phyloP scores from a whole-genome alignment of 768 basidiomycete species.

The Suillus spraguei region DNA sequence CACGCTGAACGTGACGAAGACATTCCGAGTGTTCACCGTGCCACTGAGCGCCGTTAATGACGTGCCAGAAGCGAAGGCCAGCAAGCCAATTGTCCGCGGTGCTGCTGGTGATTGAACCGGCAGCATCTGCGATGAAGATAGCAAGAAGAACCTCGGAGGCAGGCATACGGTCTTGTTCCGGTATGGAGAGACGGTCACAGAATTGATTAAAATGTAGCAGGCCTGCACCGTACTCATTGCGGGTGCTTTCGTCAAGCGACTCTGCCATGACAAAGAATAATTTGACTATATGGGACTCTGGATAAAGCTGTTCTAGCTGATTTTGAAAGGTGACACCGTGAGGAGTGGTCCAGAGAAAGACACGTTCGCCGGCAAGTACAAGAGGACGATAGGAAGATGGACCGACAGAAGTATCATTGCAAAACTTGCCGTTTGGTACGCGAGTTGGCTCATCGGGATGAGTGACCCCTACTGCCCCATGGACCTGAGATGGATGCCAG shows the following conservation, averaged over 20 bases:
- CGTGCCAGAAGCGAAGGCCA: slow-evolving; percentile 40
- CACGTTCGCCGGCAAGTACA: slow-evolving; percentile 20
- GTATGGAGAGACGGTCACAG: slow-evolving; percentile 36
- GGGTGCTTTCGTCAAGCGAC: slow-evolving; percentile 22
- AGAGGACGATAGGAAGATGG: slow-evolving; percentile 10
- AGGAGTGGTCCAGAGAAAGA: slow-evolving; percentile 22
- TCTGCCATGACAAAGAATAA: slow-evolving; percentile 13
- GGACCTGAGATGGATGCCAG: neutral
- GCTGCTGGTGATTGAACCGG: slow-evolving; percentile 19
- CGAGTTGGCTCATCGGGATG: neutral
- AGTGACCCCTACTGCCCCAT: neutral
- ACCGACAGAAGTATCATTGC: neutral
- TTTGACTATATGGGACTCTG: slow-evolving; percentile 3
- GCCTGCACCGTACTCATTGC: slow-evolving; percentile 33
- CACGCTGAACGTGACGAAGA: slow-evolving; percentile 1
- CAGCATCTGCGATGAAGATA: slow-evolving; percentile 28
- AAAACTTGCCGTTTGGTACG: neutral
- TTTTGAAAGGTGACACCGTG: slow-evolving; percentile 17
- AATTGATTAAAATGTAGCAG: slow-evolving; percentile 38
- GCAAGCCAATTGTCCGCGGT: slow-evolving; percentile 37
- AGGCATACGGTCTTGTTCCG: slow-evolving; percentile 37
- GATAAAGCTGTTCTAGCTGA: slow-evolving; percentile 2
- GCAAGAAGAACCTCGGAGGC: slow-evolving; percentile 31
- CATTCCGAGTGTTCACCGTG: slow-evolving; percentile 3
- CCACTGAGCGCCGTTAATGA: slow-evolving; percentile 29